Percentiles rank a stretch among this genome's conserved stretches.
phyloP scores from a whole-genome alignment of 2,329 filamentous ascomycete genomes.

The Curvularia lunata region DNA sequence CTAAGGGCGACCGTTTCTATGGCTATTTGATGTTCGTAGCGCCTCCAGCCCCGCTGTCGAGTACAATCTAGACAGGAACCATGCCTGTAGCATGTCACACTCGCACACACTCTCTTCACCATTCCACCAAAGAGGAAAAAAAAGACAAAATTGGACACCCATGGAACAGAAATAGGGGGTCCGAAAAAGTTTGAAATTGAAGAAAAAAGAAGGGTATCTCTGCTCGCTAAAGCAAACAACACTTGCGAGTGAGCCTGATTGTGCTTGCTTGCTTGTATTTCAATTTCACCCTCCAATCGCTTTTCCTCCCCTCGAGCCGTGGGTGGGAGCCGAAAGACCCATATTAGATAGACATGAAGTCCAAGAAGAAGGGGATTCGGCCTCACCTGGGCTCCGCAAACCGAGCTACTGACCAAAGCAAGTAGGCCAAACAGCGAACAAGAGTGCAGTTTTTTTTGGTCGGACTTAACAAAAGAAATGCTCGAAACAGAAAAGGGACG shows the following conservation, averaged over 20 bases:
- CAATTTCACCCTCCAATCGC: constrained; percentile 46
- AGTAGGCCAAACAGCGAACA: constrained; percentile 19
- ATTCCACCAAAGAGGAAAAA: constrained; percentile 30
- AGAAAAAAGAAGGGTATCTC: constrained; percentile 48
- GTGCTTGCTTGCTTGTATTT: constrained; percentile 35
- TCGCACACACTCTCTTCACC: constrained; percentile 21
- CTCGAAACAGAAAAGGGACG: constrained; percentile 37
- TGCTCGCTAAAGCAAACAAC: constrained; percentile 46
- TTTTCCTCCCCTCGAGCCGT: constrained; percentile 33
- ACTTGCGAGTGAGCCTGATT: constrained; percentile 43
- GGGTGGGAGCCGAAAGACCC: constrained; percentile 29
- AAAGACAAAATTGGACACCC: constrained; percentile 2
- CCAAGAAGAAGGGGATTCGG: constrained; percentile 28
- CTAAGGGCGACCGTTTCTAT: constrained; percentile 40
- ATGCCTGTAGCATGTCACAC: constrained; percentile 25
- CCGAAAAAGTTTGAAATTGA: constrained; percentile 22
- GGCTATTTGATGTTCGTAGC: constrained; percentile 44
- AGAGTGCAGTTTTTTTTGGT: constrained; percentile 31
- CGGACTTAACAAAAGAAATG: constrained; percentile 45
- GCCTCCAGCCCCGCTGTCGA: constrained; percentile 42
- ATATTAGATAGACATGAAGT: constrained; percentile 45
- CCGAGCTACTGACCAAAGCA: constrained; percentile 16
- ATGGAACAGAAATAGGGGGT: constrained; percentile 4
- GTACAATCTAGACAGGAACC: constrained; percentile 31
- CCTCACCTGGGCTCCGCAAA: constrained; percentile 26